Percentiles rank a stretch among this genome's conserved stretches.
Evolutionary conservation across 495 filamentous ascomycete genomes (phyloP).

Genomic region (Hypoxylon rickii): DNA sequence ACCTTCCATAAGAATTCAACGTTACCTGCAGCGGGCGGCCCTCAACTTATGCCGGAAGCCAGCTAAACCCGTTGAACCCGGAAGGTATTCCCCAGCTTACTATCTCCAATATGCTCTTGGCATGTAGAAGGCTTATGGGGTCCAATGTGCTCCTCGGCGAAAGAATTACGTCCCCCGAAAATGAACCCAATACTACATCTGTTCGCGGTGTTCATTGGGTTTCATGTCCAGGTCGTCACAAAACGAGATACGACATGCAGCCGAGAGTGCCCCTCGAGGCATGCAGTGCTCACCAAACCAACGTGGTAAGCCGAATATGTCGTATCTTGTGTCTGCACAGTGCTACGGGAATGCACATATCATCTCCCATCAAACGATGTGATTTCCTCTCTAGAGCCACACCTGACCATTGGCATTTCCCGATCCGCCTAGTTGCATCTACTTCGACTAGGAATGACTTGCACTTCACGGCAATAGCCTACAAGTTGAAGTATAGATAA

Average conservation of each 20-base stretch:
- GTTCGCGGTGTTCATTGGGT: conserved; percentile 7
- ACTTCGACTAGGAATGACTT: conserved; percentile 4
- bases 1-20: conserved; percentile 53
- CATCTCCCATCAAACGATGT: conserved; percentile 15
- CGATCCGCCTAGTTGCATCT: conserved; percentile 17
- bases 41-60: conserved; percentile 6
- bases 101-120: neutral
- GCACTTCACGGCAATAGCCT: conserved; percentile 1
- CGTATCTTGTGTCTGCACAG: conserved; percentile 27
- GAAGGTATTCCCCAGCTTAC: neutral
- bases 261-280: conserved; percentile 8
- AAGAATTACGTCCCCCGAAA: neutral
- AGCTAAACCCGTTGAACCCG: neutral
- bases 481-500: conserved; percentile 16
- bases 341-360: conserved; percentile 21
- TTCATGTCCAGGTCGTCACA: neutral
- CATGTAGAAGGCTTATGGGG: conserved; percentile 10
- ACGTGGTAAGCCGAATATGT: conserved; percentile 17
- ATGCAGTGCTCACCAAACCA: conserved; percentile 2
- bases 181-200: neutral
- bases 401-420: conserved; percentile 8
- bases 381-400: conserved; percentile 9
- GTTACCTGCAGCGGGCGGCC: neutral
- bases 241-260: conserved; percentile 11
- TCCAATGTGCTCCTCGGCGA: conserved; percentile 1